Evolutionary conservation across 352 stramenopile species (phyloP).

Genomic region (Globisporangium cylindrosporum): DNA sequence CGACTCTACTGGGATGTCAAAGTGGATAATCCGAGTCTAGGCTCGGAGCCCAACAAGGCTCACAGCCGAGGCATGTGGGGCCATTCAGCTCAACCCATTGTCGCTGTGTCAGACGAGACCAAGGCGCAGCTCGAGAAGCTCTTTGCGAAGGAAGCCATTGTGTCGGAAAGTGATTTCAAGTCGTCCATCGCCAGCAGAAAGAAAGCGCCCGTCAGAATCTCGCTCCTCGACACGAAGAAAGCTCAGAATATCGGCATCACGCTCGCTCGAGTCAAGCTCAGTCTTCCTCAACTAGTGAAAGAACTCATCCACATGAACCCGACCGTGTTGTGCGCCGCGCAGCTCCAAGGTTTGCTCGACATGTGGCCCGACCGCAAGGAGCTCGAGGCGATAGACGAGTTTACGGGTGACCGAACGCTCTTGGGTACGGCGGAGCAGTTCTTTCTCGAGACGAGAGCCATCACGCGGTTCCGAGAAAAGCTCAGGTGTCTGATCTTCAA

Average conservation of each 20-base stretch:
- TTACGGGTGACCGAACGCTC: slow-evolving; percentile 23
- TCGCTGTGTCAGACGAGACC: slow-evolving; percentile 59
- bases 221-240: slow-evolving; percentile 81
- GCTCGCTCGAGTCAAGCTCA: slow-evolving; percentile 67
- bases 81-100: neutral
- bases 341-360: slow-evolving; percentile 73
- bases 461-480: slow-evolving; percentile 66
- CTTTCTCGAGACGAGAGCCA: slow-evolving; percentile 54
- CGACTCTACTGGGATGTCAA: slow-evolving; percentile 18
- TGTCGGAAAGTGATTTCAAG: neutral
- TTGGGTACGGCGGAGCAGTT: slow-evolving; percentile 60
- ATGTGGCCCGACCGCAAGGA: slow-evolving; percentile 81
- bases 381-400: slow-evolving; percentile 66
- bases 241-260: slow-evolving; percentile 84
- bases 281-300: slow-evolving; percentile 49
- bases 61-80: slow-evolving; percentile 38
- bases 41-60: slow-evolving; percentile 1
- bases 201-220: slow-evolving; percentile 22
- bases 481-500: slow-evolving; percentile 80
- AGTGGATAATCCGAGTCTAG: neutral
- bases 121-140: slow-evolving; percentile 68
- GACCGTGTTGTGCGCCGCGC: slow-evolving; percentile 57
- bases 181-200: neutral
- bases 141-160: slow-evolving; percentile 37
- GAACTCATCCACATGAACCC: slow-evolving; percentile 69